Conservation (phyloP, 768 basidiomycete genomes). For the Serendipita vermifera region DNA sequence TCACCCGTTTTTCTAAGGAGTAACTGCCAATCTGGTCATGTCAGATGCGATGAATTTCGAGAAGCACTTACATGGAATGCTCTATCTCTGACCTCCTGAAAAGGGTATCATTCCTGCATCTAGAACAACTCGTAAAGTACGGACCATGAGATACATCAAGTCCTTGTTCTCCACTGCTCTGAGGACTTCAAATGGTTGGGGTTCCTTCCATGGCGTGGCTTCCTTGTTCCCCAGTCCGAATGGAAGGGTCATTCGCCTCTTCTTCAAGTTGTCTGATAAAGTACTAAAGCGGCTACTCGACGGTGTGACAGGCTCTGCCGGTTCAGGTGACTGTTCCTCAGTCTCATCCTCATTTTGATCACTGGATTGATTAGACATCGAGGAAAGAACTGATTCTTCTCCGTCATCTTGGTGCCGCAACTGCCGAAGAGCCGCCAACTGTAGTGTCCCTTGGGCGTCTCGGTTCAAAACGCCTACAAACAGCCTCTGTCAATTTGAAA, state of each 20-base stretch:
- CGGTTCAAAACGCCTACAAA: not conserved
- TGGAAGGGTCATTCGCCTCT: not conserved
- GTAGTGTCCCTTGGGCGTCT: not conserved
- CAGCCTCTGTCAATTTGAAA: too few species aligned
- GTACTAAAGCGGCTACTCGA: not conserved
- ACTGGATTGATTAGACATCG: too few species aligned
- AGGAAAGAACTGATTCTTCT: too few species aligned
- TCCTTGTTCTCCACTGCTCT: constrained; percentile 78
- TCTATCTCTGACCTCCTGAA: constrained; percentile 49
- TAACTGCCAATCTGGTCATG: constrained; percentile 31
- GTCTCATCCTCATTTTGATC: not conserved
- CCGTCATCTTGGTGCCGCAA: not conserved
- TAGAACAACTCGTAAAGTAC: not conserved
- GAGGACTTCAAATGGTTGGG: constrained; percentile 55
- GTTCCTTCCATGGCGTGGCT: constrained; percentile 18
- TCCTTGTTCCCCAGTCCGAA: not conserved
- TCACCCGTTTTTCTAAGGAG: constrained; percentile 76
- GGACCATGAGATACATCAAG: constrained; percentile 62
- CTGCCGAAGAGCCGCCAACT: not conserved
- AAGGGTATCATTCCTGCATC: not conserved
- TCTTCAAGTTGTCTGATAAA: not conserved
- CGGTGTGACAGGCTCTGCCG: not conserved
- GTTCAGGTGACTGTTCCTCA: not conserved
- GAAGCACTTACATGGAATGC: constrained; percentile 51
- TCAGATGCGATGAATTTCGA: not conserved